Evolutionary conservation across 1,139 yeast species (phyloP), one percentile per base, ranked within the genome.

Genomic region (Arxiozyma heterogenica): DNA sequence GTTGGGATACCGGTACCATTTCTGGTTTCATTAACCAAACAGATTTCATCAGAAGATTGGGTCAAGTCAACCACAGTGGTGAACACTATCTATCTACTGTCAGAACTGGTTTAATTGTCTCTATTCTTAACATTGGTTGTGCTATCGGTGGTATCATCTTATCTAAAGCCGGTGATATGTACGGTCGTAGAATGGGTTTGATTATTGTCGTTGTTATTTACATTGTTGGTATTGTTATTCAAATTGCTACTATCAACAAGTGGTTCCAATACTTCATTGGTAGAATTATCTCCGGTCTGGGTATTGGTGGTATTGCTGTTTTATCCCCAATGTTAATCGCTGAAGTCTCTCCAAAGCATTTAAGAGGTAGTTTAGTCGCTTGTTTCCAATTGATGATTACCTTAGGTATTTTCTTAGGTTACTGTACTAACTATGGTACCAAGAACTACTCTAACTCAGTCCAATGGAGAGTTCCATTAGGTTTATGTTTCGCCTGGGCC

Each of bases 361-460:
- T 81, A 59, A 80, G 87, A 79, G 86, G 86, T 72, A 77, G 84
- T 50, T 72, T 82, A 58, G 84, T 82, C 54, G 77, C 84, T 39
- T 74, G 78, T 60, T 82, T 80, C 69, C 86, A 82, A 71, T 74
- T 81, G 70, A 82, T 82, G 73, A 80, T 82, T 59, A 82, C 86
- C 51, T 69, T 77, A 54, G 83, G 83, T 69, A 77, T 82, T 60
- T 79, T 82, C 65, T 72, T 82, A 63, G 86, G 86, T 62, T 76
- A 83, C 69, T 76, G 81, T 67, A 78, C 81, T 51, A 79, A 79
- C 66, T 82, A 79, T 64, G 86, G 82, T 67, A 76, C 84, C 51
- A 75, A 77, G 64, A 71, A 70, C 54, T 64, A 65, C 59, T 71
- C 76, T 63, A 61, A 68, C 54, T 72, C 82, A 49, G 78, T 79